A percentile compares a stretch with the other conserved stretches of the same genome.
Conservation (phyloP, 163 green algal species). For the Scenedesmus sp. region DNA sequence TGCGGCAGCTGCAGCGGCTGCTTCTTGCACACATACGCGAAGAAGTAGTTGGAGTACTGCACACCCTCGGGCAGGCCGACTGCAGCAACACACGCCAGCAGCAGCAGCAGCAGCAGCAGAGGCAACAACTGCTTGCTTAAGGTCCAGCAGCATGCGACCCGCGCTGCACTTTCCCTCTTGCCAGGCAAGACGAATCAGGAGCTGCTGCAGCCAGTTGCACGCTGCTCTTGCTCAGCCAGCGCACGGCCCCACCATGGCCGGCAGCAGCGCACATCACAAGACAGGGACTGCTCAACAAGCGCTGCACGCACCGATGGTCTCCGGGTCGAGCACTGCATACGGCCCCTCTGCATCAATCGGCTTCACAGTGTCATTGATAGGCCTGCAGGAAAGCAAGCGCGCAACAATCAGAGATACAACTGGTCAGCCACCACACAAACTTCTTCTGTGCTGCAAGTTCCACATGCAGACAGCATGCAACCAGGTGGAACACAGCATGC, state of each 20-base stretch:
- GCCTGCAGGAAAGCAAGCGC: not conserved
- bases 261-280: not conserved
- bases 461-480: too few species aligned
- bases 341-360: constrained; percentile 37
- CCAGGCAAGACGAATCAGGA: not conserved
- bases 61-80: constrained; percentile 34
- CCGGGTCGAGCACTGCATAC: constrained; percentile 42
- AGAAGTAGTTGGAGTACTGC: constrained; percentile 44
- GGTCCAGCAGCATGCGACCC: not conserved
- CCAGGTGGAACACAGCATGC: too few species aligned
- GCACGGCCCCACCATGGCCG: not conserved
- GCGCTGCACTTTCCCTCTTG: too few species aligned
- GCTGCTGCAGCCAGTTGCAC: too few species aligned
- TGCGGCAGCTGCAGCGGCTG: constrained; percentile 36
- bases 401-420: not conserved
- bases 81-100: constrained; percentile 7
- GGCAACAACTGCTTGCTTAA: not conserved
- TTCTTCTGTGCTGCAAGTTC: too few species aligned
- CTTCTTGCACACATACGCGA: constrained; percentile 52
- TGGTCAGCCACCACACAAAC: not conserved
- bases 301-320: constrained; percentile 43
- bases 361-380: constrained; percentile 48
- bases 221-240: not conserved
- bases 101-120: not conserved
- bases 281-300: not conserved